These are phyloP conservation scores for Pyropia yezoensis DNA, from an alignment of 23 red algal genomes.

Conservation along the genomic window DNA sequence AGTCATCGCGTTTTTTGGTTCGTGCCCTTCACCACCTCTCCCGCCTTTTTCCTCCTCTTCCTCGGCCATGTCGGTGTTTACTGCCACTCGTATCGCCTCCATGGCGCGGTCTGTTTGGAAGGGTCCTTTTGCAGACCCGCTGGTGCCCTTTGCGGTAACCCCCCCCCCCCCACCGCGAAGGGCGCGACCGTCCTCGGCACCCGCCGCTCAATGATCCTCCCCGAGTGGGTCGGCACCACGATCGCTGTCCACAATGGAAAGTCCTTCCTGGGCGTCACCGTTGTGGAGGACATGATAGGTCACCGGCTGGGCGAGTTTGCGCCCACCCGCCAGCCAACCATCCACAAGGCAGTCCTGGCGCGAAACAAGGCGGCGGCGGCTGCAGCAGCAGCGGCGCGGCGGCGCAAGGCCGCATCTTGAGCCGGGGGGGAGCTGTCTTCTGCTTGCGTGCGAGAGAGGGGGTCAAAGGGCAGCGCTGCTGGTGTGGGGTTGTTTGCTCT, in stretches of 20 bases:
- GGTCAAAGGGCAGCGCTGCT: too few relatives aligned
- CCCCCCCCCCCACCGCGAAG: background rate
- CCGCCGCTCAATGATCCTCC: slow-evolving; percentile 66
- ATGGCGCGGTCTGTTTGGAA: slow-evolving; percentile 75
- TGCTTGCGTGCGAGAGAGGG: too few relatives aligned
- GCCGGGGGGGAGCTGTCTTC: too few relatives aligned
- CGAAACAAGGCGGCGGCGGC: slow-evolving; percentile 7
- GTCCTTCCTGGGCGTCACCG: slow-evolving; percentile 16
- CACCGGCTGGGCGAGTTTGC: slow-evolving; percentile 72
- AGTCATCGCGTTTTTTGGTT: too few relatives aligned
- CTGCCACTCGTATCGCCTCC: background rate
- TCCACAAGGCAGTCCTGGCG: slow-evolving; percentile 46
- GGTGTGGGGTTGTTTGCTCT: too few relatives aligned
- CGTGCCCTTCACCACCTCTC: too few relatives aligned
- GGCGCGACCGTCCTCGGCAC: slow-evolving; percentile 28
- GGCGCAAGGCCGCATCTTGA: too few relatives aligned
- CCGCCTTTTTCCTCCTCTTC: too few relatives aligned
- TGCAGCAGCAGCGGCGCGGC: too few relatives aligned
- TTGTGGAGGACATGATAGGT: slow-evolving; percentile 74
- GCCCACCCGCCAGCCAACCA: slow-evolving; percentile 31
- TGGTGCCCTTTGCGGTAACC: slow-evolving; percentile 21
- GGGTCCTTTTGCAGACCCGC: slow-evolving; percentile 61
- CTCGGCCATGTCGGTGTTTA: too few relatives aligned
- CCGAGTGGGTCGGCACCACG: slow-evolving; percentile 68
- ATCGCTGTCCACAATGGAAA: slow-evolving; percentile 73